Percentiles rank a stretch among this genome's conserved stretches.
phyloP scores from a whole-genome alignment of 176 grass and related monocot species.

The Pontederia paniculata region DNA sequence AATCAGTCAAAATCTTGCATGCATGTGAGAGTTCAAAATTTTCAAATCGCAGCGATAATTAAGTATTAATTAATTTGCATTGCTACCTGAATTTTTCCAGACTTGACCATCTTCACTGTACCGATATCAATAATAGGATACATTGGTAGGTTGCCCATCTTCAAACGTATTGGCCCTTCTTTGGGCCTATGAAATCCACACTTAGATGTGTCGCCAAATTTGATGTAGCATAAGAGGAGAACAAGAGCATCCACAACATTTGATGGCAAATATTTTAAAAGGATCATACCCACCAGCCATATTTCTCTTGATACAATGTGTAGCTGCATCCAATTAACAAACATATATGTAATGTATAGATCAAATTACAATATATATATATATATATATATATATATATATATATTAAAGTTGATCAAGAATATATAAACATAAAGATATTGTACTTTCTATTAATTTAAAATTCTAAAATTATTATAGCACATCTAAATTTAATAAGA shows the following conservation, averaged over 20 bases:
- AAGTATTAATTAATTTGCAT: background rate
- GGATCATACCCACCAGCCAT: slow-evolving; percentile 1
- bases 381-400: background rate
- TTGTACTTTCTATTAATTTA: background rate
- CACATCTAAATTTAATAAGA: background rate
- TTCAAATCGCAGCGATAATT: background rate
- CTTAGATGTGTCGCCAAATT: slow-evolving; percentile 2
- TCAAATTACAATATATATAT: too few relatives aligned
- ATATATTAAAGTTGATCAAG: background rate
- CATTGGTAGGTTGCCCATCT: background rate
- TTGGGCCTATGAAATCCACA: background rate
- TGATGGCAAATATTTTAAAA: background rate
- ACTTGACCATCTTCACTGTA: background rate
- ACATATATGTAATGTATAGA: too few relatives aligned
- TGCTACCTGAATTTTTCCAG: slow-evolving; percentile 10
- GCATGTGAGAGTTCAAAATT: background rate
- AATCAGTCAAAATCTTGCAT: background rate
- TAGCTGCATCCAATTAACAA: background rate
- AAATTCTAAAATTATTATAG: background rate
- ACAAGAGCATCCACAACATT: background rate
- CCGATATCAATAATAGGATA: slow-evolving; percentile 3
- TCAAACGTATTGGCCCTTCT: slow-evolving; percentile 1
- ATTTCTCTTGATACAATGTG: slow-evolving; percentile 9
- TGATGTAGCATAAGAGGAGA: slow-evolving; percentile 4
- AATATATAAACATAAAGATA: background rate